A percentile compares a stretch with the other conserved stretches of the same genome.
phyloP scores from a whole-genome alignment of 2,329 filamentous ascomycete genomes.

The Endothia cerciana region DNA sequence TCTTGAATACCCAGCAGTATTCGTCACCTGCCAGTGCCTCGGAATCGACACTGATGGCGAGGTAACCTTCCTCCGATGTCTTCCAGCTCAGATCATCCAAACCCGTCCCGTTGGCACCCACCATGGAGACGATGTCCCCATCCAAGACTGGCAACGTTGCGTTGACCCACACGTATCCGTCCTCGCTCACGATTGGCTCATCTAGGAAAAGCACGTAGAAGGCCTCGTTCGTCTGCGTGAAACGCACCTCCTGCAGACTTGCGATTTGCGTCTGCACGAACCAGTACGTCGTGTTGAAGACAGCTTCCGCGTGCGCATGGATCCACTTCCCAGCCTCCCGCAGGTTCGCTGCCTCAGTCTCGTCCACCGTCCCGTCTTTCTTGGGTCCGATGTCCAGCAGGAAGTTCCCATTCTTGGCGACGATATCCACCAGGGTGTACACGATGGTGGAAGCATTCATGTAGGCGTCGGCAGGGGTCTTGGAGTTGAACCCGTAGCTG shows the following conservation, averaged over 20 bases:
- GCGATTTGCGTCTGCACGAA: conserved; percentile 48
- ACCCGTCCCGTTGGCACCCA: conserved; percentile 37
- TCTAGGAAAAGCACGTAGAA: conserved; percentile 50
- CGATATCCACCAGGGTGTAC: conserved; percentile 53
- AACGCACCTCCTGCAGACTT: conserved; percentile 41
- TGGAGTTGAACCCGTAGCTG: conserved; percentile 62
- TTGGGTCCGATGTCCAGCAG: conserved; percentile 59
- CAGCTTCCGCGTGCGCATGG: conserved; percentile 53
- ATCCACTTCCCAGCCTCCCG: conserved; percentile 59
- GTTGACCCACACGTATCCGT: conserved; percentile 41
- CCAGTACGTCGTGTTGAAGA: conserved; percentile 63
- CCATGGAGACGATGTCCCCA: conserved; percentile 48
- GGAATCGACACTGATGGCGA: conserved; percentile 39
- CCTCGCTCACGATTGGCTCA: conserved; percentile 37
- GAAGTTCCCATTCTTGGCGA: conserved; percentile 60
- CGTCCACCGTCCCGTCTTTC: conserved; percentile 58
- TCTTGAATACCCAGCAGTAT: conserved; percentile 49
- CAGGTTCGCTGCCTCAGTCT: conserved; percentile 51
- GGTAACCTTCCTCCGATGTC: conserved; percentile 27
- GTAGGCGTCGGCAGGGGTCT: conserved; percentile 52
- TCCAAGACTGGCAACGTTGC: conserved; percentile 47
- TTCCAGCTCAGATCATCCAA: conserved; percentile 16
- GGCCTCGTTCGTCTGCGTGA: conserved; percentile 49
- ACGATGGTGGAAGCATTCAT: conserved; percentile 57
- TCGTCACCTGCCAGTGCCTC: conserved; percentile 38